Conservation (phyloP, 192 early-diverging fungal species). For the Paraglomus brasilianum region DNA sequence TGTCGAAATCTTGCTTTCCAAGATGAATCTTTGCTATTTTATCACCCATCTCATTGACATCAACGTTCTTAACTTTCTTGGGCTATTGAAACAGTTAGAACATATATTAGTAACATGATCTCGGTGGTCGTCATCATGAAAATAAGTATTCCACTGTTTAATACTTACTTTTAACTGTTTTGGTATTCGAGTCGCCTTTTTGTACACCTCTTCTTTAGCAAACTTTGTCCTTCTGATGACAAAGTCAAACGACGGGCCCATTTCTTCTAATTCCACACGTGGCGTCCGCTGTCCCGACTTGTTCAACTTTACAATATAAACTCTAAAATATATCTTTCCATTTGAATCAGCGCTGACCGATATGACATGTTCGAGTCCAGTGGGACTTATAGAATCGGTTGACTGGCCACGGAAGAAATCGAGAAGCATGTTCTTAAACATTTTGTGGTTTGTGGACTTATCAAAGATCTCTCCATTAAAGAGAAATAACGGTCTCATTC, state of each 20-base stretch:
- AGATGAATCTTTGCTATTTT: slow-evolving; percentile 89
- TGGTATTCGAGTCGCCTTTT: slow-evolving; percentile 77
- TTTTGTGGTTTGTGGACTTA: slow-evolving; percentile 61
- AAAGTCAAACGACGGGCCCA: slow-evolving; percentile 90
- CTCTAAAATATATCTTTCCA: slow-evolving; percentile 73
- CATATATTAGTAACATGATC: too few relatives aligned
- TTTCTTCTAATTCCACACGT: slow-evolving; percentile 87
- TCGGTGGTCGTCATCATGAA: too few relatives aligned
- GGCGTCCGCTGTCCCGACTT: slow-evolving; percentile 86
- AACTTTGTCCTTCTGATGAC: slow-evolving; percentile 68
- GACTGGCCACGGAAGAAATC: slow-evolving; percentile 89
- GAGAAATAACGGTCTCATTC: slow-evolving; percentile 84
- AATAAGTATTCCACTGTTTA: too few relatives aligned
- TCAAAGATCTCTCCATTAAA: slow-evolving; percentile 91
- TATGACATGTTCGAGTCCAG: slow-evolving; percentile 89
- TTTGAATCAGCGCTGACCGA: slow-evolving; percentile 71
- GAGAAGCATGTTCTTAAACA: slow-evolving; percentile 79
- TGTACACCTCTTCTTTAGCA: slow-evolving; percentile 80
- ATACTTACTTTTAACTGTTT: slow-evolving; percentile 76
- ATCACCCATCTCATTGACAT: slow-evolving; percentile 86
- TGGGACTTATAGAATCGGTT: slow-evolving; percentile 73
- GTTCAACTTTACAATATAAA: slow-evolving; percentile 81
- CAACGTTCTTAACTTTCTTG: slow-evolving; percentile 93
- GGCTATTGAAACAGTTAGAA: slow-evolving; percentile 40
- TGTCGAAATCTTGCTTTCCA: slow-evolving; percentile 85